Evolutionary conservation across 2,329 filamentous ascomycete species (phyloP).

Genomic region (Colletotrichum sp.): DNA sequence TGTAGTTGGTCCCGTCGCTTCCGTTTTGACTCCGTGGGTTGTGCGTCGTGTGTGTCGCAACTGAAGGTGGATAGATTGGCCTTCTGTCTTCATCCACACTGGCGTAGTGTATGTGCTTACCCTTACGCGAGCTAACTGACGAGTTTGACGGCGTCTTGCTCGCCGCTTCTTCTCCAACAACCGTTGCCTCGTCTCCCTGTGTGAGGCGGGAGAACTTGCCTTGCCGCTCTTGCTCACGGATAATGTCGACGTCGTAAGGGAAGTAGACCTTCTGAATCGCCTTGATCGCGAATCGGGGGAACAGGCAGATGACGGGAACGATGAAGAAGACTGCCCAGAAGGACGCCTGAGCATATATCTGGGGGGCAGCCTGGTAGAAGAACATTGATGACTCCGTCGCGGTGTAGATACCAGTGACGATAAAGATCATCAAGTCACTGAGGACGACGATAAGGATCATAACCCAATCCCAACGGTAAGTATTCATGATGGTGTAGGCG

Average conservation of each 20-base stretch:
- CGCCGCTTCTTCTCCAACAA: slow-evolving; percentile 23
- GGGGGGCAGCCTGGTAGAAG: slow-evolving; percentile 77
- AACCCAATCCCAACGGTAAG: slow-evolving; percentile 98
- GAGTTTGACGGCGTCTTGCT: slow-evolving; percentile 51
- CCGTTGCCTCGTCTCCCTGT: slow-evolving; percentile 28
- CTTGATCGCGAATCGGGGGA: slow-evolving; percentile 89
- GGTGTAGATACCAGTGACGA: slow-evolving; percentile 92
- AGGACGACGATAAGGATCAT: slow-evolving; percentile 82
- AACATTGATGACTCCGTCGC: slow-evolving; percentile 37
- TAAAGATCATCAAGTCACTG: slow-evolving; percentile 87
- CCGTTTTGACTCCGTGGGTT: slow-evolving; percentile 86
- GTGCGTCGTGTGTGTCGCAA: slow-evolving; percentile 79
- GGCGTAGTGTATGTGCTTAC: slow-evolving; percentile 62
- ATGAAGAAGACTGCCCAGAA: slow-evolving; percentile 89
- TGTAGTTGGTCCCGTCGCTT: slow-evolving; percentile 93
- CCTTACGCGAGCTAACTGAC: slow-evolving; percentile 63
- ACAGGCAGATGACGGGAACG: slow-evolving; percentile 80
- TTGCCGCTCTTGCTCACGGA: slow-evolving; percentile 86
- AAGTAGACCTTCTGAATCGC: slow-evolving; percentile 91
- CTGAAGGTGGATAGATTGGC: slow-evolving; percentile 92
- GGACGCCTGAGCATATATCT: slow-evolving; percentile 80
- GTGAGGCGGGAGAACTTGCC: slow-evolving; percentile 81
- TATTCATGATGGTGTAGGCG: slow-evolving; percentile 93
- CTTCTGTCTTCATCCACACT: slow-evolving; percentile 85
- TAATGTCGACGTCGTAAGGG: slow-evolving; percentile 92